Evolutionary conservation across 2,329 filamentous ascomycete species (phyloP), one percentile per base, ranked within the genome.

Genomic region (Penicillium corylophilum): DNA sequence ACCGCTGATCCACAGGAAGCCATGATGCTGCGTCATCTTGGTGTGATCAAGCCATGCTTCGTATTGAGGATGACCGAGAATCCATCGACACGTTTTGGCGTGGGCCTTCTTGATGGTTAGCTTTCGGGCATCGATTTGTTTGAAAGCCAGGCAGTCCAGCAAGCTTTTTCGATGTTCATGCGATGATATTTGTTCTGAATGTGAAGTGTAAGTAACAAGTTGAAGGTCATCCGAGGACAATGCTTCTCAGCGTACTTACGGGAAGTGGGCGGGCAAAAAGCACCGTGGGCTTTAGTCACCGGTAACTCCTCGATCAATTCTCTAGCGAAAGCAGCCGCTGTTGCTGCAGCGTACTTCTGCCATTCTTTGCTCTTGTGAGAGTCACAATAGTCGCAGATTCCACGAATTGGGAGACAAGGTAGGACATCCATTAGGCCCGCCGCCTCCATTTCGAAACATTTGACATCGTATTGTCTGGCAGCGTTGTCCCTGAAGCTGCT

Each of bases 1-100:
- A 1, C 71, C 71, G 23, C 61, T 71, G 8, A 75, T 68, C 72
- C 72, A 75, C 1, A 76, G 41, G 40, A 73, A 65, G 6, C 68
- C 67, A 48, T 62, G 50, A 38, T 70, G 56, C n/a, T 60, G 36
- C 0, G 12, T 1, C 3, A 61, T 23, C 23, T 64, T 54, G 1
- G 40, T 44, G 1, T 51, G 31, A 35, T 75, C 61, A 8, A 70
- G 61, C 77, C 77, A 79, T 16, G 56, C 50, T 4, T 55, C n/a
- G 44, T 75, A 79, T 7, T 64, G 48, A 1, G 63, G 41, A 7
- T 67, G 65, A 1, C 59, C 45, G 1, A 77, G 60, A 1, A 79
- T 48, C 77, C 76, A 80, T 40, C 61, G 39, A 38, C 76, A 78
- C 2, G 76, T 79, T 16, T 63, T 62, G 0, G 53, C 55, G n/a